Evolutionary conservation across 495 filamentous ascomycete species (phyloP).

Genomic region (Tricharina praecox): DNA sequence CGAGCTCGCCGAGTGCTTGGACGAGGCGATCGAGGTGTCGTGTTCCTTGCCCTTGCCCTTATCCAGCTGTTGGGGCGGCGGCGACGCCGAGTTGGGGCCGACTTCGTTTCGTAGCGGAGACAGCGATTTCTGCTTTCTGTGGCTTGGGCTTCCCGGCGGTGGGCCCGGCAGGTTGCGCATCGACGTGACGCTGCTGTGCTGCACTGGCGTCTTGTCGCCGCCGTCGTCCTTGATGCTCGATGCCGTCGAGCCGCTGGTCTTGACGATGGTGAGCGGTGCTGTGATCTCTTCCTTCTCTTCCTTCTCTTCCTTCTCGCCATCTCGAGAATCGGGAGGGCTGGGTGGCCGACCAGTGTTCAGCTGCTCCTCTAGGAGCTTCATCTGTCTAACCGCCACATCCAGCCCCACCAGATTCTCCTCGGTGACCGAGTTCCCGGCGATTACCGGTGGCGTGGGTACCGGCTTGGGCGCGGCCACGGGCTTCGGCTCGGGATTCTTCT

Average conservation of each 20-base stretch:
- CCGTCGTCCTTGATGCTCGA: neutral
- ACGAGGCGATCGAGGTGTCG: neutral
- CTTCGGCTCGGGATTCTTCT: neutral
- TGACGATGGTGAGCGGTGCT: neutral
- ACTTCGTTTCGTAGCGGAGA: conserved; percentile 22
- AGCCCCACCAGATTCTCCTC: conserved; percentile 16
- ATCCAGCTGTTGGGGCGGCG: neutral
- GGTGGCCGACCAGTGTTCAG: conserved; percentile 15
- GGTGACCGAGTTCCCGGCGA: neutral
- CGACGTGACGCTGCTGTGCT: neutral
- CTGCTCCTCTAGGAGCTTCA: conserved; percentile 20
- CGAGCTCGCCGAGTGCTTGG: conserved; percentile 5
- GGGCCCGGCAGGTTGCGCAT: neutral
- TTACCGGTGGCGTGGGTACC: neutral
- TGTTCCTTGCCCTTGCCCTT: conserved; percentile 8
- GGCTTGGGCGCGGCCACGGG: neutral
- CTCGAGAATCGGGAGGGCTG: conserved; percentile 22
- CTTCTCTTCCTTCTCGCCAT: conserved; percentile 14
- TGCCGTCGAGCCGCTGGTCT: neutral
- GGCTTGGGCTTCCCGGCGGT: neutral
- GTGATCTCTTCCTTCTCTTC: neutral
- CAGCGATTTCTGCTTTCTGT: conserved; percentile 18
- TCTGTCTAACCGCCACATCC: conserved; percentile 24
- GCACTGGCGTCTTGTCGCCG: neutral
- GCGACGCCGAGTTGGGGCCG: conserved; percentile 7